Evolutionary conservation across 371 early-diverging fungal genomes (phyloP).

Genomic region (Mucor sp.): DNA sequence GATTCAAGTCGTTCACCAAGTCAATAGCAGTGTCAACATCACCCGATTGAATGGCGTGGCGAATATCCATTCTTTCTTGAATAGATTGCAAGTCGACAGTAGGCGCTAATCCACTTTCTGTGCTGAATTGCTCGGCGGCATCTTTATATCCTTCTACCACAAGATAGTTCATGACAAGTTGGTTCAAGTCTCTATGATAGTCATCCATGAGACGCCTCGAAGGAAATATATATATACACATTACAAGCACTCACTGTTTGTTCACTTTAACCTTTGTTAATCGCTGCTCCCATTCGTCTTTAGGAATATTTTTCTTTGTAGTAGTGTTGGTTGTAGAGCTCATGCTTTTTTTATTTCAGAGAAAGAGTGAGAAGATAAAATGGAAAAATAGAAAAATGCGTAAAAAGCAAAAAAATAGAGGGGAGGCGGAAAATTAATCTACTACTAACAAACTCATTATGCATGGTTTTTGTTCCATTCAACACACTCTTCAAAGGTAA

Average conservation of each 20-base stretch:
- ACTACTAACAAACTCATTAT: constrained; percentile 6
- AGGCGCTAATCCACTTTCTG: constrained; percentile 81
- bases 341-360: constrained; percentile 3
- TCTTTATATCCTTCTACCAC: constrained; percentile 98
- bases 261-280: constrained; percentile 63
- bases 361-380: not conserved
- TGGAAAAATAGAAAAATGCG: not conserved
- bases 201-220: not conserved
- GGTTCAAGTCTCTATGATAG: constrained; percentile 78
- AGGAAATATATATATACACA: not conserved
- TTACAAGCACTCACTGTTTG: constrained; percentile 56
- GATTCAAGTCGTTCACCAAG: constrained; percentile 94
- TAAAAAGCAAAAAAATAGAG: not conserved
- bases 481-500: constrained; percentile 84
- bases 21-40: constrained; percentile 93
- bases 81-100: constrained; percentile 86
- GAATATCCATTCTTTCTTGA: constrained; percentile 92
- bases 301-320: constrained; percentile 50
- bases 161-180: constrained; percentile 96
- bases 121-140: constrained; percentile 93
- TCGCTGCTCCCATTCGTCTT: constrained; percentile 66
- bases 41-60: constrained; percentile 89
- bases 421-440: constrained; percentile 20
- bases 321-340: not conserved
- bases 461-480: constrained; percentile 63